A percentile compares a stretch with the other conserved stretches of the same genome.
Conservation (phyloP, 2,329 filamentous ascomycete genomes). For the Botrytis aclada region DNA sequence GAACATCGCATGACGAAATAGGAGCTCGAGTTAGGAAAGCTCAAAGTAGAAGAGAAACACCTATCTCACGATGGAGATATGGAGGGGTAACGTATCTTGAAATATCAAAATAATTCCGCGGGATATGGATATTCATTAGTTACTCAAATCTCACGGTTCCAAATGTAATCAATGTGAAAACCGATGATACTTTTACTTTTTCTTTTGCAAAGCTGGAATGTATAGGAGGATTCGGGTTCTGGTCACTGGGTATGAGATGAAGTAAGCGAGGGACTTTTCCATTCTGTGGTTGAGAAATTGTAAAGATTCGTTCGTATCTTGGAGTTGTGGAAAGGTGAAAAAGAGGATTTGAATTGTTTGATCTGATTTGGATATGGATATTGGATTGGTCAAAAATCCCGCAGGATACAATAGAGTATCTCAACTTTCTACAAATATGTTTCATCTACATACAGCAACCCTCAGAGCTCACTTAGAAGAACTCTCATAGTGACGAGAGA, state of each 20-base stretch:
- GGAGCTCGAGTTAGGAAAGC: background rate
- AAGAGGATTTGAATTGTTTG: background rate
- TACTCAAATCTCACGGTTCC: background rate
- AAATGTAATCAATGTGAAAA: no score
- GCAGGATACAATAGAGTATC: no score
- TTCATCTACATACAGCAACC: background rate
- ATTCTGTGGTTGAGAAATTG: background rate
- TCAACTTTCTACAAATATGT: background rate
- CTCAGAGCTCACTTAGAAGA: background rate
- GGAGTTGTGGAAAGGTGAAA: background rate
- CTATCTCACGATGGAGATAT: background rate
- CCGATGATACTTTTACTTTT: no score
- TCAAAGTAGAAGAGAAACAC: background rate
- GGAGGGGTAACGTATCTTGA: background rate
- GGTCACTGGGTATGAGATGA: background rate
- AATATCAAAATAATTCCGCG: accelerated
- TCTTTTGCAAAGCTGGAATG: no score
- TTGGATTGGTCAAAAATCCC: no score
- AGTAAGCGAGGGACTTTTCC: background rate
- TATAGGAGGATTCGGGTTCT: background rate
- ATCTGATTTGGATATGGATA: no score
- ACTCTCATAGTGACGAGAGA: background rate
- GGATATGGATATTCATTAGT: background rate
- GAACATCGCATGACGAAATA: background rate
- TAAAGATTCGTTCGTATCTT: background rate